Percentiles rank a stretch among this genome's conserved stretches.
Conservation (phyloP, 2,329 filamentous ascomycete species). For the Plenodomus biglobosus region DNA sequence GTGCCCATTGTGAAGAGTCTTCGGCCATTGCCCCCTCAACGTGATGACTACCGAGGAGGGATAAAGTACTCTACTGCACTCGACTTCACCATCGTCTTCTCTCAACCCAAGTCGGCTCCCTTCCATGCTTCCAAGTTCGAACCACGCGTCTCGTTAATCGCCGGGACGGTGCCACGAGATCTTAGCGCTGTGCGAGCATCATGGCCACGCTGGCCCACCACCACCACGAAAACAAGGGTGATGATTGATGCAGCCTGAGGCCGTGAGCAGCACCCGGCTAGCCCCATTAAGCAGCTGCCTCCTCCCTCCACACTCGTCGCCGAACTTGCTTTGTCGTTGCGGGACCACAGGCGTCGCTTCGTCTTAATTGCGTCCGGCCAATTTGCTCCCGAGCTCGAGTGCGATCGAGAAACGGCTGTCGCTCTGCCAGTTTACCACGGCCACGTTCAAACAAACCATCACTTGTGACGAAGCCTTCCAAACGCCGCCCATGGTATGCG, state of each 20-base stretch:
- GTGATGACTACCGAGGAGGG: too few species aligned
- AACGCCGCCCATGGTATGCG: too few species aligned
- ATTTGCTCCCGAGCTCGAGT: too few species aligned
- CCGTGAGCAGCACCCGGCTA: not conserved
- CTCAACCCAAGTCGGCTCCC: too few species aligned
- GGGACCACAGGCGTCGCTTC: not conserved
- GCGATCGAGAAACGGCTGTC: not conserved
- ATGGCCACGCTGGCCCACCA: slow-evolving; percentile 14
- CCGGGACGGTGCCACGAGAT: slow-evolving; percentile 24
- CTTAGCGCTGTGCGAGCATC: slow-evolving; percentile 20
- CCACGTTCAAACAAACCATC: too few species aligned
- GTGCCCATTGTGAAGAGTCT: too few species aligned
- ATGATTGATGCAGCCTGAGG: slow-evolving; percentile 8
- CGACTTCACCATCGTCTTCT: too few species aligned
- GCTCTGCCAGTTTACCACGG: too few species aligned
- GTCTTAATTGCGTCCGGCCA: not conserved
- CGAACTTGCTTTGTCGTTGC: not conserved
- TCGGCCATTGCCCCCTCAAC: too few species aligned
- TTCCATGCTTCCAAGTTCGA: not conserved
- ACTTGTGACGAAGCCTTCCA: too few species aligned
- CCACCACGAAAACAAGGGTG: too few species aligned
- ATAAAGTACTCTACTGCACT: too few species aligned
- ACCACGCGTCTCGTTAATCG: slow-evolving; percentile 25
- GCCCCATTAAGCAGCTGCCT: not conserved
- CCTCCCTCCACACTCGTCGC: not conserved